These are phyloP conservation scores for Leishmania gerbilli DNA, from an alignment of 208 protist species.

Conservation along the genomic window DNA sequence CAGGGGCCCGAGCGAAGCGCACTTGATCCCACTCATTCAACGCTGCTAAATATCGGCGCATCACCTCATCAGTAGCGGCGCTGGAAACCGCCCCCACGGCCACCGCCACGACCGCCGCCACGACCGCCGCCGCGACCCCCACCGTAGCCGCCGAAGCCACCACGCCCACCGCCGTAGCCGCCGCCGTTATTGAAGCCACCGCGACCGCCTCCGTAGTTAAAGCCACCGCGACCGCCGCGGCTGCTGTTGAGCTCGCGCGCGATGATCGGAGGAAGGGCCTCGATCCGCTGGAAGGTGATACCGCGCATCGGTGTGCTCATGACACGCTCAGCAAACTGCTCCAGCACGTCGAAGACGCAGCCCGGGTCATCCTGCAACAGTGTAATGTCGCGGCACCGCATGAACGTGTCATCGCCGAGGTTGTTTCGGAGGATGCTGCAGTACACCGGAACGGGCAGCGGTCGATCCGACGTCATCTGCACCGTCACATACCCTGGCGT, in stretches of 20 bases:
- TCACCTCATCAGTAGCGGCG: conserved; percentile 21
- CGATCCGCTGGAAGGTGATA: conserved; percentile 71
- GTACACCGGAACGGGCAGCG: conserved; percentile 80
- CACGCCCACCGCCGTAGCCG: conserved; percentile 21
- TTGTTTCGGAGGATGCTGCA: conserved; percentile 89
- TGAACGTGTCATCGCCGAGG: conserved; percentile 81
- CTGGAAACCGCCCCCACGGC: conserved; percentile 31
- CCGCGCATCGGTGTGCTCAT: conserved; percentile 62
- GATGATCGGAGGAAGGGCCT: conserved; percentile 84
- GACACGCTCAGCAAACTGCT: conserved; percentile 65
- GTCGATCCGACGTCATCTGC: conserved; percentile 70
- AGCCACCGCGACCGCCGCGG: conserved; percentile 40
- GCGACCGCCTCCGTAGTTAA: conserved; percentile 23
- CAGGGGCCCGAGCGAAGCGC: neutral
- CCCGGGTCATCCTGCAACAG: conserved; percentile 86
- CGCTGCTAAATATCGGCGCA: neutral
- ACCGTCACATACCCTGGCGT: conserved; percentile 74
- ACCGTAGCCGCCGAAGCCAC: conserved; percentile 19
- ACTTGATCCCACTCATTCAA: no score
- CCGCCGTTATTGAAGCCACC: conserved; percentile 29
- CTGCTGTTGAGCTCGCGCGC: conserved; percentile 71
- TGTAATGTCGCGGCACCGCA: conserved; percentile 81
- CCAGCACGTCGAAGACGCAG: conserved; percentile 89
- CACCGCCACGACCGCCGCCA: conserved; percentile 21
- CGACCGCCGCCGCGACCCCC: neutral